These are phyloP conservation scores for Epichloe glyceriae DNA, from an alignment of 2,329 filamentous ascomycete species.

Conservation along the genomic window DNA sequence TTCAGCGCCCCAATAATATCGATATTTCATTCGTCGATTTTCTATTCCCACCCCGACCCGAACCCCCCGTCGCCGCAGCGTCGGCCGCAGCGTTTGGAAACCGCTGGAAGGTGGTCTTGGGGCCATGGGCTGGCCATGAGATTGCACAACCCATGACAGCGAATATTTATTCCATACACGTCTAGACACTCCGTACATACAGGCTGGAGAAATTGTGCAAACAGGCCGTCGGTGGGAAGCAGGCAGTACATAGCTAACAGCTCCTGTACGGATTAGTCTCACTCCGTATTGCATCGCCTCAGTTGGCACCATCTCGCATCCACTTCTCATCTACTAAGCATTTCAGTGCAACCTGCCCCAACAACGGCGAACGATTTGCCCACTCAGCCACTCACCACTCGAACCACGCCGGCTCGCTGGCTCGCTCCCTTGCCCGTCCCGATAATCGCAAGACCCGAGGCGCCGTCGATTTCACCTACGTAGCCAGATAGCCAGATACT, in stretches of 20 bases:
- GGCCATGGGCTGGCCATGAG: not conserved
- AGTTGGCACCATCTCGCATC: not conserved
- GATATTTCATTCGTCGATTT: not conserved
- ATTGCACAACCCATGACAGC: too few relatives aligned
- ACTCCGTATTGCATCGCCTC: not conserved
- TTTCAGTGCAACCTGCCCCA: slow-evolving; percentile 4
- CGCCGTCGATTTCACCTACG: slow-evolving; percentile 18
- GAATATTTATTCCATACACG: too few relatives aligned
- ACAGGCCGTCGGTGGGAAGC: not conserved
- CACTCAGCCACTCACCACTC: not conserved
- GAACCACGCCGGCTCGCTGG: not conserved
- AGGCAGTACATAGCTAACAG: not conserved
- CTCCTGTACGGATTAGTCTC: not conserved
- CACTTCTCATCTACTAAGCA: not conserved
- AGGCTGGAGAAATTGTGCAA: not conserved
- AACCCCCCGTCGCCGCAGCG: slow-evolving; percentile 1
- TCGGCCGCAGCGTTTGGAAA: slow-evolving; percentile 9
- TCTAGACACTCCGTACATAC: too few relatives aligned
- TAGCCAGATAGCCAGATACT: slow-evolving; percentile 1
- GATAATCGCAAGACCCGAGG: slow-evolving; percentile 19
- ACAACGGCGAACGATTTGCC: slow-evolving; percentile 1
- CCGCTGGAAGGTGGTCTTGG: slow-evolving; percentile 8
- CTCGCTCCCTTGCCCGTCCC: slow-evolving; percentile 8
- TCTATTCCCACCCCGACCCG: slow-evolving; percentile 5
- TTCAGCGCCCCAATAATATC: slow-evolving; percentile 8